A percentile compares a stretch with the other conserved stretches of the same genome.
phyloP scores from a whole-genome alignment of 1,139 yeast genomes.

The Suhomyces guaymorum region DNA sequence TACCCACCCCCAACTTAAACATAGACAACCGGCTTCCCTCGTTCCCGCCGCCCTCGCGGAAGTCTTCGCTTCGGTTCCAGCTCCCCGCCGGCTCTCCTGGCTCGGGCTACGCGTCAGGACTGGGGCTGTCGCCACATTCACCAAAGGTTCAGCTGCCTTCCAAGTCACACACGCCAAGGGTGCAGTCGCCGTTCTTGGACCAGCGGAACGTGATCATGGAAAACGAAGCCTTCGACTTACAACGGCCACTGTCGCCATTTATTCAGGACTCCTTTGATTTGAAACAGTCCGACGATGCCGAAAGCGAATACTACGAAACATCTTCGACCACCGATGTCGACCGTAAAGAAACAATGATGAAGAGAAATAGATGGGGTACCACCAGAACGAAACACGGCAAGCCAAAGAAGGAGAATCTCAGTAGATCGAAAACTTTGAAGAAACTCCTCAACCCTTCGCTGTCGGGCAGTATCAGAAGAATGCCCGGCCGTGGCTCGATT shows the following conservation, averaged over 20 bases:
- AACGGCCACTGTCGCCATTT: constrained; percentile 25
- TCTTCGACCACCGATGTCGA: constrained; percentile 6
- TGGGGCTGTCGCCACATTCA: constrained; percentile 3
- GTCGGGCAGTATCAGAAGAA: constrained; percentile 9
- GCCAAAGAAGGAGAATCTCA: constrained; percentile 49
- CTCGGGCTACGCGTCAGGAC: too few species aligned
- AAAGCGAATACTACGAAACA: constrained; percentile 12
- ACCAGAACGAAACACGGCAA: constrained; percentile 75
- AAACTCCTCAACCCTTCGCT: constrained; percentile 25
- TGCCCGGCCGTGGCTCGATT: constrained; percentile 16
- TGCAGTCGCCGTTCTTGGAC: constrained; percentile 30
- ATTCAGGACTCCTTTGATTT: constrained; percentile 16
- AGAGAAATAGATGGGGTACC: constrained; percentile 89
- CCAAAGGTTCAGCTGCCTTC: constrained; percentile 4
- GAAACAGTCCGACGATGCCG: constrained; percentile 9
- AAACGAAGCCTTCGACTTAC: constrained; percentile 21
- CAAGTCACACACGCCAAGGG: constrained; percentile 4
- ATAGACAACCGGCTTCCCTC: constrained; percentile 14
- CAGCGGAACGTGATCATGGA: constrained; percentile 22
- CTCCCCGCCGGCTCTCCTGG: constrained; percentile 7
- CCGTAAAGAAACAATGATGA: constrained; percentile 42
- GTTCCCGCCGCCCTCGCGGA: constrained; percentile 9
- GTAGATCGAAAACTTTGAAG: constrained; percentile 49
- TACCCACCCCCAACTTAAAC: constrained; percentile 33
- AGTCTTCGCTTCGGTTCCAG: constrained; percentile 14